Evolutionary conservation across 75 land plant species (phyloP), one percentile per base, ranked within the genome.

Genomic region (Cupressus sempervirens): DNA sequence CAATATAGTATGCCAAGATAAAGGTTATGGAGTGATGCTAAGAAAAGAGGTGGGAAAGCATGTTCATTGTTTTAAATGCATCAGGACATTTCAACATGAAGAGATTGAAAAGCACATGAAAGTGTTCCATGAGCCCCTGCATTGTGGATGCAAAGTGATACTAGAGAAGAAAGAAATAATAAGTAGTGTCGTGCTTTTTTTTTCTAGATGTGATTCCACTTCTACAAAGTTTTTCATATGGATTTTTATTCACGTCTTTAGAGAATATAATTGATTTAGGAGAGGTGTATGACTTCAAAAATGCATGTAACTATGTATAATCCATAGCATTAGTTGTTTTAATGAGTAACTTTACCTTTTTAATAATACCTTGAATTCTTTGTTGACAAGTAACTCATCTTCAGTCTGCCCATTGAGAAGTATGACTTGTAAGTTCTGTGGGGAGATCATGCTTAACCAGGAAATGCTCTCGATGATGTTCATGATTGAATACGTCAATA

Each of bases 391-490:
- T 97, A 82, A 86, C 88, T 76, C 99, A 97, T 89, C 94, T 32
- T 88, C 92, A 6, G 87, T 30, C 35, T 97, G 99, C 86, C 96
- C 98, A 9, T 80, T 91, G 56, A 92, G 99, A 34, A 83, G 91
- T 36, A 89, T 97, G 18, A 89, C 91, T 36, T 97, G 99, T 48
- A 87, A 92, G 54, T 97, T 94, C 86, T 97, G 99, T 85, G 99
- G 99, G 18, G 99, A 97, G n/a, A n/a, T n/a, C 86, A 91, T 97
- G 96, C 95, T 97, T 48, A 88, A 89, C 98, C 99, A 72, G 99
- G 98, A 40, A 91, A 14, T 82, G 88, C 81, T 62, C 88, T 96
- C 1, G 67, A 83, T 29, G 93, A 97, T 86, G 88, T 84, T 0
- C 90, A 98, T 35, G 99, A 97, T 83, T 76, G 91, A 38, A 52